Percentiles rank a stretch among this genome's conserved stretches.
Conservation (phyloP, 768 basidiomycete species). For the Tricholoma flavovirens region DNA sequence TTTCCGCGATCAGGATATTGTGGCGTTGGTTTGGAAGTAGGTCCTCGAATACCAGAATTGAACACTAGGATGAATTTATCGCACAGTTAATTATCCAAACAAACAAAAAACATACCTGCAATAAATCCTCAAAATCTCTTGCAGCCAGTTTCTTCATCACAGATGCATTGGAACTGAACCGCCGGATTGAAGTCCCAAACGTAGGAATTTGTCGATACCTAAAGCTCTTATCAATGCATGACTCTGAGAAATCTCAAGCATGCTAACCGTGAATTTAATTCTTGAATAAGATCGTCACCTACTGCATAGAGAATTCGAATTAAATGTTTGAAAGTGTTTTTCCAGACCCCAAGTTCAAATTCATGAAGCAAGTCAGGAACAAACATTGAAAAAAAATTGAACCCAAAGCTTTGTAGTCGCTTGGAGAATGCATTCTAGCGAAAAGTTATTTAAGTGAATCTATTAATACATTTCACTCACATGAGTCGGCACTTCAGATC, state of each 20-base stretch:
- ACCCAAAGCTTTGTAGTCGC: slow-evolving; percentile 11
- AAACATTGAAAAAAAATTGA: no score
- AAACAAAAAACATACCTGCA: slow-evolving; percentile 16
- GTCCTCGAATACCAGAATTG: slow-evolving; percentile 5
- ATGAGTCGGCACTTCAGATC: slow-evolving; percentile 25
- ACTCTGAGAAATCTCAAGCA: not conserved
- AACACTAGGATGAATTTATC: slow-evolving; percentile 3
- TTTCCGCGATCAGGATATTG: not conserved
- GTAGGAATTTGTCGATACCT: slow-evolving; percentile 27
- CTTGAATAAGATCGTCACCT: slow-evolving; percentile 12
- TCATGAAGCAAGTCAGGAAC: no score
- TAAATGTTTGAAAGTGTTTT: no score
- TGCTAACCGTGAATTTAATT: slow-evolving; percentile 21
- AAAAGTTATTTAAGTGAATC: not conserved
- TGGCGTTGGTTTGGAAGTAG: slow-evolving; percentile 4
- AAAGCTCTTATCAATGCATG: not conserved
- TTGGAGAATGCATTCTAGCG: slow-evolving; percentile 31
- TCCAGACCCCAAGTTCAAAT: no score
- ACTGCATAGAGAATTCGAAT: no score
- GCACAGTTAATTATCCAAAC: not conserved
- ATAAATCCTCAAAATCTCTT: slow-evolving; percentile 23
- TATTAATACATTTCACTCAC: slow-evolving; percentile 13
- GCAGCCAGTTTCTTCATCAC: slow-evolving; percentile 19
- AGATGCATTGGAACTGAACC: slow-evolving; percentile 18
- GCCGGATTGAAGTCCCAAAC: slow-evolving; percentile 25